Conservation (phyloP, 2,329 filamentous ascomycete genomes). For the Didymella glomerata region DNA sequence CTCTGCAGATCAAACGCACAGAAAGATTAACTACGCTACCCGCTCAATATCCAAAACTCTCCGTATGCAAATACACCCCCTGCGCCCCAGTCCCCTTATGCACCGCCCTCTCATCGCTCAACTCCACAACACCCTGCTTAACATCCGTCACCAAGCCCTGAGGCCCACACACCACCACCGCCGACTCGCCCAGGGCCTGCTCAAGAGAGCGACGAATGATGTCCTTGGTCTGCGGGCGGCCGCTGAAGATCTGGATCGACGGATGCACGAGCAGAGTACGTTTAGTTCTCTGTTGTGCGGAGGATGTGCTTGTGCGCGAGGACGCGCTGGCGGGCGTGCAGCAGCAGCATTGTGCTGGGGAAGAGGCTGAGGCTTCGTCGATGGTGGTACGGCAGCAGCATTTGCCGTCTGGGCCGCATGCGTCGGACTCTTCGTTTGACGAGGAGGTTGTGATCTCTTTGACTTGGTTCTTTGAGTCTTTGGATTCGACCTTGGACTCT, state of each 20-base stretch:
- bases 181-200: conserved; percentile 67
- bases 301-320: conserved; percentile 17
- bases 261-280: conserved; percentile 42
- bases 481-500: conserved; percentile 29
- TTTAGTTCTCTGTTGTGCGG: conserved; percentile 20
- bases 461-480: conserved; percentile 29
- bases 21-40: no score
- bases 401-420: conserved; percentile 37
- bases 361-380: conserved; percentile 40
- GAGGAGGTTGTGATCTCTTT: conserved; percentile 11
- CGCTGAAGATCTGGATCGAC: conserved; percentile 53
- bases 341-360: conserved; percentile 28
- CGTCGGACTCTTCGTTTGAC: conserved; percentile 29
- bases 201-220: conserved; percentile 66
- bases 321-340: conserved; percentile 1
- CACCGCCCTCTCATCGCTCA: conserved; percentile 72
- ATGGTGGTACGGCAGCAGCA: conserved; percentile 62
- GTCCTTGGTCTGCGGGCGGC: conserved; percentile 61
- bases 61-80: conserved; percentile 68
- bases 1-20: no score
- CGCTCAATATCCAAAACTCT: conserved; percentile 62
- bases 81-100: conserved; percentile 73
- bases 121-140: conserved; percentile 61
- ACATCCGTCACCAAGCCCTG: conserved; percentile 63
- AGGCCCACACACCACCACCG: conserved; percentile 70